phyloP scores from a whole-genome alignment of 2,329 filamentous ascomycete species.

The Botrytis cinerea region DNA sequence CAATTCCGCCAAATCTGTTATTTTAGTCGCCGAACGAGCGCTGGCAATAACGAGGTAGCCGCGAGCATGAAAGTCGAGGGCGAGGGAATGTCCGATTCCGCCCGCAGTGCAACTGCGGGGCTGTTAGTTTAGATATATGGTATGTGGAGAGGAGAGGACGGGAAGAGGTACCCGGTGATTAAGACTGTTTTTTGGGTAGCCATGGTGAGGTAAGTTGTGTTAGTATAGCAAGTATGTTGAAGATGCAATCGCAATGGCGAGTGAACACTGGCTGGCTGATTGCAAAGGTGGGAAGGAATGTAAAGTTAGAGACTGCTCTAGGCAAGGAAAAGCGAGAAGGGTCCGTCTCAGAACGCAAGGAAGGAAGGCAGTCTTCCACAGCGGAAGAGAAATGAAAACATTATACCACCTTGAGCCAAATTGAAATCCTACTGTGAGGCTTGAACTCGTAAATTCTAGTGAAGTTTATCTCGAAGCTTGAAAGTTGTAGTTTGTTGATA shows the following conservation, averaged over 20 bases:
- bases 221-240: background rate
- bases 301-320: background rate
- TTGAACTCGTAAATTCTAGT: background rate
- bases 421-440: background rate
- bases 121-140: background rate
- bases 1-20: slow-evolving; percentile 35
- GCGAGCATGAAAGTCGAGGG: slow-evolving; percentile 43
- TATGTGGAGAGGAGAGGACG: background rate
- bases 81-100: slow-evolving; percentile 47
- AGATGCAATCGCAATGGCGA: background rate
- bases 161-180: slow-evolving; percentile 9
- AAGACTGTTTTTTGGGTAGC: slow-evolving; percentile 1
- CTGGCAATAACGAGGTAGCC: slow-evolving; percentile 48
- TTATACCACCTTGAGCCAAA: background rate
- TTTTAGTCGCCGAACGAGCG: slow-evolving; percentile 43
- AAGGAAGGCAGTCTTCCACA: background rate
- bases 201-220: background rate
- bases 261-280: background rate
- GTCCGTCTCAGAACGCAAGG: background rate
- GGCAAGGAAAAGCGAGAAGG: background rate
- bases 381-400: background rate
- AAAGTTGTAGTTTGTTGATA: no score
- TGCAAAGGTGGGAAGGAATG: background rate
- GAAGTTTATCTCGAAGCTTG: background rate
- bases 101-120: slow-evolving; percentile 37